Conservation (phyloP, 2,329 filamentous ascomycete genomes). For the Pseudonectria buxi region DNA sequence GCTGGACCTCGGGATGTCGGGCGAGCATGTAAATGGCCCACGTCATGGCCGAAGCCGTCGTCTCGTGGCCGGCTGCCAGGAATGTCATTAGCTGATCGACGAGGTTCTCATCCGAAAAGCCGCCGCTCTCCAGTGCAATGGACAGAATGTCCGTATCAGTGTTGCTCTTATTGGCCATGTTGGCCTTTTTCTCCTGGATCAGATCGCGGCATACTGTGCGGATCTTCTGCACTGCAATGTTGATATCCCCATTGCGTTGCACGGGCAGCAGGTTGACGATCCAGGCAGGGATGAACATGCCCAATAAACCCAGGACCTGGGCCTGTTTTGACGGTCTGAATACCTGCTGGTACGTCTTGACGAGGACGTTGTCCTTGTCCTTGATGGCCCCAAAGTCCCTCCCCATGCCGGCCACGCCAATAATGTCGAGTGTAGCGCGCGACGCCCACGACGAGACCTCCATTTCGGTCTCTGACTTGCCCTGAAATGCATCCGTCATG, state of each 20-base stretch:
- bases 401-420: constrained; percentile 65
- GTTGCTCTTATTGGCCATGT: constrained; percentile 39
- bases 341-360: constrained; percentile 47
- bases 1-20: constrained; percentile 57
- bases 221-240: constrained; percentile 50
- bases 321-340: constrained; percentile 47
- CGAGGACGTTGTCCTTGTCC: constrained; percentile 54
- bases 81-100: constrained; percentile 89
- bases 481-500: constrained; percentile 41
- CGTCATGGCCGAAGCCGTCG: constrained; percentile 67
- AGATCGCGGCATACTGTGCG: constrained; percentile 61
- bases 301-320: constrained; percentile 50
- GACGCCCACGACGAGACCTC: constrained; percentile 59
- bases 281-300: constrained; percentile 56
- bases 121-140: constrained; percentile 69
- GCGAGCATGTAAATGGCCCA: constrained; percentile 69
- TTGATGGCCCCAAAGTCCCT: constrained; percentile 62
- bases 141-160: constrained; percentile 68
- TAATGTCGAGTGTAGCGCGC: constrained; percentile 66
- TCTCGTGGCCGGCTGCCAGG: constrained; percentile 75
- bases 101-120: constrained; percentile 72
- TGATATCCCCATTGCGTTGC: constrained; percentile 60
- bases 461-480: constrained; percentile 35
- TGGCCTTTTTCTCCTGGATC: constrained; percentile 61
- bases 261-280: constrained; percentile 60